Evolutionary conservation across 2,329 filamentous ascomycete genomes (phyloP), one percentile per base, ranked within the genome.

Genomic region (Aspergillus jensenii): DNA sequence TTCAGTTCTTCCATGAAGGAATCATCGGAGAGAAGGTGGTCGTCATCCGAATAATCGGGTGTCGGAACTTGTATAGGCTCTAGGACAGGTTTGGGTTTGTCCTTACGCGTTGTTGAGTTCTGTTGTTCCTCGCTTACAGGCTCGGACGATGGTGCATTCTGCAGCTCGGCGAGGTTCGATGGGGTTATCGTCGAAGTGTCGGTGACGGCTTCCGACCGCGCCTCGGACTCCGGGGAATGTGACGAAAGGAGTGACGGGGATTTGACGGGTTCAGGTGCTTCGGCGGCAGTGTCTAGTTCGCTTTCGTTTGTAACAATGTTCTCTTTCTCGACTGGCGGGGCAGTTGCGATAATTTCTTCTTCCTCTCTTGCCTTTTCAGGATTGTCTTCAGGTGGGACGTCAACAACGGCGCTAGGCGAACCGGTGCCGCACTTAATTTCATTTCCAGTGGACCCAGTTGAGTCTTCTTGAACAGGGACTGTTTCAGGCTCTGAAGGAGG

Each of bases 1-100:
- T 91, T 89, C 55, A 96, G 78, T 75, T 96, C 92, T 57, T 96
- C 90, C 84, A 96, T 89, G 61, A 93, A 84, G 15, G 86, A 88
- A 68, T 95, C 90, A 71, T 93, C 90, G 19, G 75, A 77, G 31
- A 76, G 67, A 40, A 77, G 67, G 47, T 74, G 72, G 49, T 77
- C 75, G 62, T 78, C 75, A 64, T 78, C 75, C 25, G 74, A 76
- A 49, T 74, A 73, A 25, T 77, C 74, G 17, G 65, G 68, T 14
- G 70, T 71, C 3, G 70, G 69, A 15, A 75, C 72, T 52, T 74
- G 73, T 52, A 90, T 87, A 17, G 84, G 84, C 27, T 87, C 83
- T 19, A 79, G 62, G 56, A 68, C 63, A 55, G 68, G 68, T 62
- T 65, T 73, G 49, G 70, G 71, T 59, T 70, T 72, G 39, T 72